phyloP scores from a whole-genome alignment of 2,329 filamentous ascomycete species.

The Echinosphaeria canescens region DNA sequence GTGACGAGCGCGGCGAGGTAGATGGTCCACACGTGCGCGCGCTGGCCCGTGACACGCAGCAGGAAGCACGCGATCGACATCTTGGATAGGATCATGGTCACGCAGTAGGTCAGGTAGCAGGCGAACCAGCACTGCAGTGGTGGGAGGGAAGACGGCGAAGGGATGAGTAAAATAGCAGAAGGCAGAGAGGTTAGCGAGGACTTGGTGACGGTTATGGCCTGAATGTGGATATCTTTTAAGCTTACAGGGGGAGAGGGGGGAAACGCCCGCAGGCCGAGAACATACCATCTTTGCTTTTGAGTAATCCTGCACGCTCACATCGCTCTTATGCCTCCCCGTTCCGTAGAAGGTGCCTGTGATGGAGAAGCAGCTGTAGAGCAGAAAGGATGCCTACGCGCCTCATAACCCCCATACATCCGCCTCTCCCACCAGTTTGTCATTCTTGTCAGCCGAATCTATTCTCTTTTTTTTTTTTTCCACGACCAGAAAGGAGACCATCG shows the following conservation, averaged over 20 bases:
- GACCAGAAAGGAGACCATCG: constrained; percentile 3
- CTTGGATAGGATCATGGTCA: constrained; percentile 11
- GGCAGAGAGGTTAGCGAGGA: background rate
- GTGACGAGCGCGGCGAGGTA: constrained; percentile 13
- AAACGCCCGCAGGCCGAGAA: background rate
- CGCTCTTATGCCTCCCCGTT: constrained; percentile 14
- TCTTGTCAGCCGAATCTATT: too few relatives aligned
- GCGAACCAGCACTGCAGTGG: constrained; percentile 6
- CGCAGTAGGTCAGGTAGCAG: constrained; percentile 6
- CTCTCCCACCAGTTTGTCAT: too few relatives aligned
- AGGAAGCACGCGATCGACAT: constrained; percentile 20
- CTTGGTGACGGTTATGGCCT: background rate
- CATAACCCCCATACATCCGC: too few relatives aligned
- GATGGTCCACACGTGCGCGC: constrained; percentile 12
- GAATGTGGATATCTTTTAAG: background rate
- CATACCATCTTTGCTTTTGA: constrained; percentile 13
- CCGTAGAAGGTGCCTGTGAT: constrained; percentile 15
- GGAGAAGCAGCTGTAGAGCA: constrained; percentile 12
- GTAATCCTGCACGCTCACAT: constrained; percentile 9
- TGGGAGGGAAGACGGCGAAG: too few relatives aligned
- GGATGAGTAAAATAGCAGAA: too few relatives aligned
- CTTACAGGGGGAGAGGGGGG: background rate
- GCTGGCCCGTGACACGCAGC: constrained; percentile 15
- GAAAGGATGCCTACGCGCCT: too few relatives aligned
- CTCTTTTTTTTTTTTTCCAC: too few relatives aligned